phyloP scores from a whole-genome alignment of 768 basidiomycete species.

The Agrocybe praecox region DNA sequence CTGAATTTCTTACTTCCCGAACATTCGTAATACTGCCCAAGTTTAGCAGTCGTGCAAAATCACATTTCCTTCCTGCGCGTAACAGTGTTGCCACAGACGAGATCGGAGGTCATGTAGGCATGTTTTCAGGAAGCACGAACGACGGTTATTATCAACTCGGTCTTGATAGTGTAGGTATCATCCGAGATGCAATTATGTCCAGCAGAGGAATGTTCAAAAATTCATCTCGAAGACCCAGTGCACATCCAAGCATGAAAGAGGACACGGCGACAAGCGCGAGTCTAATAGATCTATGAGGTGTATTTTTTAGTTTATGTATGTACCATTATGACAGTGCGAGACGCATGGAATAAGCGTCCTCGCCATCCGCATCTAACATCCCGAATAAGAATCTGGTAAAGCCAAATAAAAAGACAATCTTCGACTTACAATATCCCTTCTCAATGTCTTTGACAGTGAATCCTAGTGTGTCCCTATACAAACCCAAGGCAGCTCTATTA shows the following conservation, averaged over 20 bases:
- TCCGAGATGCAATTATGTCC: conserved; percentile 56
- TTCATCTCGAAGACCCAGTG: conserved; percentile 1
- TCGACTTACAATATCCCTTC: conserved; percentile 81
- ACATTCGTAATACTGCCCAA: conserved; percentile 83
- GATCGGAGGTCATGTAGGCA: conserved; percentile 82
- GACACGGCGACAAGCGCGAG: conserved; percentile 5
- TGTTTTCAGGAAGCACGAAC: conserved; percentile 82
- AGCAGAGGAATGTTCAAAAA: conserved; percentile 22
- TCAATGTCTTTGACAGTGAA: conserved; percentile 89
- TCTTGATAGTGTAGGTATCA: conserved; percentile 59
- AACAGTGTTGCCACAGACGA: conserved; percentile 78
- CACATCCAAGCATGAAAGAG: neutral
- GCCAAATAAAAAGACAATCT: neutral
- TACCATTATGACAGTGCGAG: conserved; percentile 50
- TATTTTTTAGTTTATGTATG: conserved; percentile 6
- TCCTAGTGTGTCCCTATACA: conserved; percentile 91
- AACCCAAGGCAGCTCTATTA: conserved; percentile 86
- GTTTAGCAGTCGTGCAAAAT: conserved; percentile 43
- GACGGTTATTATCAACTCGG: conserved; percentile 92
- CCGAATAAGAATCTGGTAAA: neutral
- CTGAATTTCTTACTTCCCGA: conserved; percentile 52
- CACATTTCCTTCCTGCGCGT: conserved; percentile 62
- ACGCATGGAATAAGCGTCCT: conserved; percentile 93
- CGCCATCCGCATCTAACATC: conserved; percentile 84
- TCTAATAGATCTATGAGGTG: conserved; percentile 14